Evolutionary conservation across 2,329 filamentous ascomycete genomes (phyloP), one percentile per base, ranked within the genome.

Genomic region (Alternaria gansuensis): DNA sequence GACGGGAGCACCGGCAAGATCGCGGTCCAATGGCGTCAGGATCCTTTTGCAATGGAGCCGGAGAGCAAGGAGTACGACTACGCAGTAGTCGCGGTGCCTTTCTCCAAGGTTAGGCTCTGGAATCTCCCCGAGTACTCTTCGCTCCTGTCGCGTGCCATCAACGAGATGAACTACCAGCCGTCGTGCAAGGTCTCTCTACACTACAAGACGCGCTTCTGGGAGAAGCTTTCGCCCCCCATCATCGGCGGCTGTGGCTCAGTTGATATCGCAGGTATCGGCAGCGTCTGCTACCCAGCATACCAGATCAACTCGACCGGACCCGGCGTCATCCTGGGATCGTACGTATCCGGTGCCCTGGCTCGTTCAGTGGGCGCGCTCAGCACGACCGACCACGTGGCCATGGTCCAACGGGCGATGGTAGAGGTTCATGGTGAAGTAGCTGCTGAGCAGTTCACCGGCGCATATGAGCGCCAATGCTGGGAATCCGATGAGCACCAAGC

Each of bases 261-360:
- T 1, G 84, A 89, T 63, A 88, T 89, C 54, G 82, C 86, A 0
- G 85, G 85, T 26, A 82, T 90, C 54, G 85, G 86, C 24, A 82
- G 76, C 44, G 81, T 89, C 60, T 90, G 87, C 80, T 91, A 90
- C 74, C 88, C 88, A 0, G 83, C 84, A 5, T 90, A 90, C 78
- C 81, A 86, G 62, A 79, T 90, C 72, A 90, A 90, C 77, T 82
- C 82, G 39, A 85, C 84, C 0, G 84, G 86, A 0, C 87, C 86
- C 0, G 88, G 87, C 6, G 83, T 86, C 0, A 82, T 90, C 41
- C 81, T 90, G 1, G 88, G 80, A 1, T 85, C 82, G 23, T 90
- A 90, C 77, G 68, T 79, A 31, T 81, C 79, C 1, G 83, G 80
- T 21, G 79, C 80, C 13, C 72, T 76, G 1, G 82, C 81, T 0